These are phyloP conservation scores for Geoglossum cookeanum DNA, from an alignment of 2,329 filamentous ascomycete genomes.

Conservation along the genomic window DNA sequence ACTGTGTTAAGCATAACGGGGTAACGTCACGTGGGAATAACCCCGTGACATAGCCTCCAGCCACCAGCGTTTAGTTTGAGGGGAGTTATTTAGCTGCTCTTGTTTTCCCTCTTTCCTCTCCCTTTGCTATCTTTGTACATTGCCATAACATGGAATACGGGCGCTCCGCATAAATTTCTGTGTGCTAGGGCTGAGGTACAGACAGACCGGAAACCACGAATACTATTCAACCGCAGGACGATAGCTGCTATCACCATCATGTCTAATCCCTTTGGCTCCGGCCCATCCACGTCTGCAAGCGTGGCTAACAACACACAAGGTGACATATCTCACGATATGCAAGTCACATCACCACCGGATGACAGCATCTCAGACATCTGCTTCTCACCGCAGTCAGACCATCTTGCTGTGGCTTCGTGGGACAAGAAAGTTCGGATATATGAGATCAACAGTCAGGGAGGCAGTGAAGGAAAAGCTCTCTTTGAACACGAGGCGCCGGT, in stretches of 20 bases:
- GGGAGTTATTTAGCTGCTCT: too few species aligned
- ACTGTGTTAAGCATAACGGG: too few species aligned
- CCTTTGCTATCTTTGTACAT: too few species aligned
- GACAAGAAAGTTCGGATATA: constrained; percentile 97
- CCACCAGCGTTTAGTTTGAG: too few species aligned
- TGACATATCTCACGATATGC: constrained; percentile 77
- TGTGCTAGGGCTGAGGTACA: too few species aligned
- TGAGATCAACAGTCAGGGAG: constrained; percentile 60
- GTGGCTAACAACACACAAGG: constrained; percentile 55
- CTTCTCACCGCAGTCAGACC: constrained; percentile 61
- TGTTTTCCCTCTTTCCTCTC: too few species aligned
- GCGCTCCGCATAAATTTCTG: too few species aligned
- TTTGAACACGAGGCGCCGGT: constrained; percentile 79
- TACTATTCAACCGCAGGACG: too few species aligned
- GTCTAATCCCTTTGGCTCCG: constrained; percentile 40
- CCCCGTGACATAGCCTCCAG: too few species aligned
- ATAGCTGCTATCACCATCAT: constrained; percentile 22
- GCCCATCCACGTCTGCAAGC: constrained; percentile 30
- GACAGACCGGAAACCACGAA: too few species aligned
- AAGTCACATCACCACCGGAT: constrained; percentile 57
- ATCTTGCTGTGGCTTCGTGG: constrained; percentile 84
- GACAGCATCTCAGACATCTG: constrained; percentile 78
- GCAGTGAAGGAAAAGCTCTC: constrained; percentile 66
- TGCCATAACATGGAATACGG: too few species aligned
- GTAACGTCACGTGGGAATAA: too few species aligned